A percentile compares a stretch with the other conserved stretches of the same genome.
phyloP scores from a whole-genome alignment of 176 grass and related monocot species.

The Aegilops bicornis region DNA sequence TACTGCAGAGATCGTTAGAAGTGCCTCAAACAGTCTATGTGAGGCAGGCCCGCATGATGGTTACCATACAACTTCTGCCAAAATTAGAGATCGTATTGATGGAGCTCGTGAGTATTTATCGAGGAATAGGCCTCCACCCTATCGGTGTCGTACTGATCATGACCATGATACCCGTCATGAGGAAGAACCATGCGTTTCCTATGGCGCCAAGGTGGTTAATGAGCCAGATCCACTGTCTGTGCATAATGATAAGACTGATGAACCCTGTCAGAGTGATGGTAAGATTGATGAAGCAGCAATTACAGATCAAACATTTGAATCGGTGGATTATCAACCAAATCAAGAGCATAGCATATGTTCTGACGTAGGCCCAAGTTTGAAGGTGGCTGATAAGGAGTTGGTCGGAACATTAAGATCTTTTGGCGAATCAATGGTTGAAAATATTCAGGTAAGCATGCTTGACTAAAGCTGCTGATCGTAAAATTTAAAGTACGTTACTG shows the following conservation, averaged over 20 bases:
- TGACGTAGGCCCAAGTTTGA: slow-evolving; percentile 28
- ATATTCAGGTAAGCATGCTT: slow-evolving; percentile 77
- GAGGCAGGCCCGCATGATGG: slow-evolving; percentile 12
- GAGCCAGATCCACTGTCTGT: slow-evolving; percentile 26
- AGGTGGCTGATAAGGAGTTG: slow-evolving; percentile 56
- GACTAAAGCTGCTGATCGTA: not conserved
- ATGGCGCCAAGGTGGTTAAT: slow-evolving; percentile 27
- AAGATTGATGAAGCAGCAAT: slow-evolving; percentile 33
- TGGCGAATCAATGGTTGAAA: slow-evolving; percentile 82
- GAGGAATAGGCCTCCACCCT: slow-evolving; percentile 32
- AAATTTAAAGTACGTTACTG: not conserved
- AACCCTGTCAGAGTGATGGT: slow-evolving; percentile 1
- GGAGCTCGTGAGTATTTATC: slow-evolving; percentile 35
- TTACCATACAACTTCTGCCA: slow-evolving; percentile 22
- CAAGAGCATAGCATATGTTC: slow-evolving; percentile 19
- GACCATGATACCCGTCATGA: slow-evolving; percentile 35
- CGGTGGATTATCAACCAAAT: slow-evolving; percentile 24
- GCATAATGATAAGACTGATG: slow-evolving; percentile 29
- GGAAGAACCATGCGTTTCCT: slow-evolving; percentile 31
- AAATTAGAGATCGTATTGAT: slow-evolving; percentile 31
- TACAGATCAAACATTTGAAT: slow-evolving; percentile 24
- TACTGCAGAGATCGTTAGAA: slow-evolving; percentile 19
- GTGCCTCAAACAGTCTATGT: slow-evolving; percentile 25
- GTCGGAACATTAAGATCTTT: slow-evolving; percentile 59
- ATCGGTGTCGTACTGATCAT: slow-evolving; percentile 31